These are phyloP conservation scores for Mycotypha africana DNA, from an alignment of 371 early-diverging fungal species.

Conservation along the genomic window DNA sequence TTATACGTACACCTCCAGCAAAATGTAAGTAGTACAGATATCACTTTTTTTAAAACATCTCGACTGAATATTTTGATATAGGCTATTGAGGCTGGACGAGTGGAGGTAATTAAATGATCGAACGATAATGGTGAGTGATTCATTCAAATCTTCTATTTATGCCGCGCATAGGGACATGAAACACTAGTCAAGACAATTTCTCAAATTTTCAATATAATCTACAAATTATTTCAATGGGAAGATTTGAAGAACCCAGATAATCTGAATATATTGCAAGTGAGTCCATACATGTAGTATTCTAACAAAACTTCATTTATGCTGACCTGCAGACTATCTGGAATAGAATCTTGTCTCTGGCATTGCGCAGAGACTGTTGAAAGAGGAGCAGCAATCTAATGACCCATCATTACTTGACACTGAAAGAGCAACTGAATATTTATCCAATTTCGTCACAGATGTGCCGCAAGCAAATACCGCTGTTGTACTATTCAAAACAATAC, in stretches of 20 bases:
- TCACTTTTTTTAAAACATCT: too few species aligned
- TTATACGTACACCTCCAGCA: conserved; percentile 23
- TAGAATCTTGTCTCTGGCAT: too few species aligned
- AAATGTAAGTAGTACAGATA: conserved; percentile 11
- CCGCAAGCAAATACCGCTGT: conserved; percentile 31
- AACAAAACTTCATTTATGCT: too few species aligned
- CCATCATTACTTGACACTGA: too few species aligned
- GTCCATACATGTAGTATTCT: conserved; percentile 10
- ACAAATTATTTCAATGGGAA: conserved; percentile 50
- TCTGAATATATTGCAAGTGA: conserved; percentile 21
- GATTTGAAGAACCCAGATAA: conserved; percentile 48
- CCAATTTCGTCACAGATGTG: conserved; percentile 21
- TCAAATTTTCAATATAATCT: conserved; percentile 39
- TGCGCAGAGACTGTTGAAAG: conserved; percentile 7
- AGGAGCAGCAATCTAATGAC: too few species aligned
- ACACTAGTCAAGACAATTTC: conserved; percentile 29
- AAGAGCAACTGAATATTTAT: conserved; percentile 35
- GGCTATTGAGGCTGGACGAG: conserved; percentile 28
- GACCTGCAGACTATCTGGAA: too few species aligned
- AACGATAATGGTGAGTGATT: too few species aligned
- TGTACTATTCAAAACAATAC: conserved; percentile 21
- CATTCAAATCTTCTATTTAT: too few species aligned
- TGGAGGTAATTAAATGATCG: too few species aligned
- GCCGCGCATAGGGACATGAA: conserved; percentile 25
- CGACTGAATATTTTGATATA: too few species aligned